Base-by-base conservation (phyloP, 768 basidiomycete species). In the Mycena capillaripes region DNA sequence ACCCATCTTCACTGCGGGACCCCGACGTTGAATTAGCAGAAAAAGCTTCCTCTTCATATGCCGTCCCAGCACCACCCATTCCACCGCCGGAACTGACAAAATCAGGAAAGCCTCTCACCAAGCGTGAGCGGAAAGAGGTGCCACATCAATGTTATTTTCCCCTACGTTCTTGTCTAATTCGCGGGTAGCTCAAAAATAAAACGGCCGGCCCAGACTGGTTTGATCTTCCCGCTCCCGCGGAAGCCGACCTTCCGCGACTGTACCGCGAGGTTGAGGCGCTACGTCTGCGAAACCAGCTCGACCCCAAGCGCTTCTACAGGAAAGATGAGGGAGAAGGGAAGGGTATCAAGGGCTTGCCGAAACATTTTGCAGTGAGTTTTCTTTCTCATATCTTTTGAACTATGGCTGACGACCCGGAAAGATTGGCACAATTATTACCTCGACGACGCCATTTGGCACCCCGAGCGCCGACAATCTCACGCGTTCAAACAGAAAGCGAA, bases 251-350 rank as follows among this genome's bases (percentile, higher is more conserved):
- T 19, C 94, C 95, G 40, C 88, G 90, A 42, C 81, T 97, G 46
- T 83, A 96, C 76, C 92, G 93, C 61, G 96, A 98, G 83, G 92
- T 96, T 14, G 94, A 97, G 79, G 93, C 97, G 0, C 84, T 97
- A 66, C 92, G 95, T 34, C 84, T 98, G 56, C 90, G 93, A 59
- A 96, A 96, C 78, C 93, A 95, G 68, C 88, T 98, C 23, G 97
- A 98, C 77, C 96, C 96, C 21, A 98, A 97, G 80, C 89, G 95
- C 25, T 97, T 97, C 83, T 95, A 97, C 82, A 86, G 91, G 72
- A 96, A 95, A 80, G 94, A 96, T 55, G 92, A 93, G 69, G 93
- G 94, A 5, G 94, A 97, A 81, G 90, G 93, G 12, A 93, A 93
- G 76, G 95, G 95, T 19, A 90, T 93, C 80, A 95, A 94, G 80